Percentiles rank a stretch among this genome's conserved stretches.
Evolutionary conservation across 768 basidiomycete species (phyloP).

Genomic region (Pleurotus tuber-regium): DNA sequence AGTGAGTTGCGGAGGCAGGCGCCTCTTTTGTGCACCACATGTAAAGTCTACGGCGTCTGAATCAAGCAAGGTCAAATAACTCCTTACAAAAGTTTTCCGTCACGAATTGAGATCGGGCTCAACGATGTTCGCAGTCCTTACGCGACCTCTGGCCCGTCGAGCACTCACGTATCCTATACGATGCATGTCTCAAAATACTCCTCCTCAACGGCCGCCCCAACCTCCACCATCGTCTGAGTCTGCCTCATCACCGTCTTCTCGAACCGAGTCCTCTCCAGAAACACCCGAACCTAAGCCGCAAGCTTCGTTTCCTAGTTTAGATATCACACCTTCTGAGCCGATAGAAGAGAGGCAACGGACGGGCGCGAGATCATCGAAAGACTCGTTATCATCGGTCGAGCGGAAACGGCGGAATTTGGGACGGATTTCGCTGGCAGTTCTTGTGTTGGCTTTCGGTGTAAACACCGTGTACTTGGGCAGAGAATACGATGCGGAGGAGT

Average conservation of each 20-base stretch:
- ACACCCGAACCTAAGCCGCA: conserved; percentile 20
- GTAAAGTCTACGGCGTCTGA: no score
- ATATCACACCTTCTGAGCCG: conserved; percentile 59
- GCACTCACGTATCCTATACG: conserved; percentile 29
- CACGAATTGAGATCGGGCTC: no score
- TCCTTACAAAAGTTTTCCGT: no score
- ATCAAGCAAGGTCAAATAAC: no score
- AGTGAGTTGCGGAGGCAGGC: no score
- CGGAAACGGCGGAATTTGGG: conserved; percentile 57
- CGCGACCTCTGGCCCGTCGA: conserved; percentile 33
- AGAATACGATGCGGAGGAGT: conserved; percentile 75
- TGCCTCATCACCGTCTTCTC: conserved; percentile 13
- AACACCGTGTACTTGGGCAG: conserved; percentile 68
- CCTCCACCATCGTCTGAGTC: conserved; percentile 6
- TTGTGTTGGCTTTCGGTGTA: conserved; percentile 54
- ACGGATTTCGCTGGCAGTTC: conserved; percentile 49
- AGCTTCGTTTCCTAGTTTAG: conserved; percentile 47
- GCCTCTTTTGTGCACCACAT: no score
- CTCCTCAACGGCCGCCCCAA: conserved; percentile 14
- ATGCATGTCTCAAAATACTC: conserved; percentile 32
- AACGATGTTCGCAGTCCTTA: conserved; percentile 23
- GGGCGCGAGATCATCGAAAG: conserved; percentile 76
- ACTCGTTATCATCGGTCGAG: conserved; percentile 78
- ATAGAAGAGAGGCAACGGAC: conserved; percentile 50
- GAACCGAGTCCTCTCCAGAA: conserved; percentile 10